A percentile compares a stretch with the other conserved stretches of the same genome.
Evolutionary conservation across 148 eudicot species (phyloP).

Genomic region (Oxyria digyna): DNA sequence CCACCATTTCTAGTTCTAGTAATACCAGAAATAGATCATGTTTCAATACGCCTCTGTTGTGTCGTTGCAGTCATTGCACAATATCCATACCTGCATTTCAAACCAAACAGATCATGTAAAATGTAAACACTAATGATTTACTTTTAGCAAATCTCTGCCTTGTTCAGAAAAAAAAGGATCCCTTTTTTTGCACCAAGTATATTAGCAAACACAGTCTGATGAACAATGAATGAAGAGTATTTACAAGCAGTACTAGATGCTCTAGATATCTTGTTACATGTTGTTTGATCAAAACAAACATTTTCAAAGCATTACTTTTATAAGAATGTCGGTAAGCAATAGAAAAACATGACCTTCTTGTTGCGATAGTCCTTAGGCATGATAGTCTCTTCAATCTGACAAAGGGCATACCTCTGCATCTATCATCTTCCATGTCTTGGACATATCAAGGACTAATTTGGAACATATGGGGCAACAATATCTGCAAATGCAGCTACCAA

Average conservation of each 20-base stretch:
- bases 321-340: background rate
- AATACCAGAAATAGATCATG: no score
- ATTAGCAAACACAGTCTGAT: no score
- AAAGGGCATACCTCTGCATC: constrained; percentile 67
- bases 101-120: background rate
- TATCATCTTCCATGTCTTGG: constrained; percentile 64
- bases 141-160: background rate
- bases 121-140: background rate
- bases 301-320: background rate
- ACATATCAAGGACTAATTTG: constrained; percentile 73
- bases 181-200: no score
- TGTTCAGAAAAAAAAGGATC: no score
- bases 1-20: no score
- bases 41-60: constrained; percentile 80
- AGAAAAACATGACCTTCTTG: constrained; percentile 50
- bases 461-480: constrained; percentile 93
- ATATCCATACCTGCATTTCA: constrained; percentile 68
- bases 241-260: no score
- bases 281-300: background rate
- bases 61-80: constrained; percentile 90
- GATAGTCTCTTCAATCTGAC: constrained; percentile 71
- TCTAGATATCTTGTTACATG: no score
- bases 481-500: constrained; percentile 23
- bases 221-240: no score
- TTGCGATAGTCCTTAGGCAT: constrained; percentile 88